Base-by-base conservation (phyloP, 1,139 yeast genomes). In the Pichia sp. region DNA sequence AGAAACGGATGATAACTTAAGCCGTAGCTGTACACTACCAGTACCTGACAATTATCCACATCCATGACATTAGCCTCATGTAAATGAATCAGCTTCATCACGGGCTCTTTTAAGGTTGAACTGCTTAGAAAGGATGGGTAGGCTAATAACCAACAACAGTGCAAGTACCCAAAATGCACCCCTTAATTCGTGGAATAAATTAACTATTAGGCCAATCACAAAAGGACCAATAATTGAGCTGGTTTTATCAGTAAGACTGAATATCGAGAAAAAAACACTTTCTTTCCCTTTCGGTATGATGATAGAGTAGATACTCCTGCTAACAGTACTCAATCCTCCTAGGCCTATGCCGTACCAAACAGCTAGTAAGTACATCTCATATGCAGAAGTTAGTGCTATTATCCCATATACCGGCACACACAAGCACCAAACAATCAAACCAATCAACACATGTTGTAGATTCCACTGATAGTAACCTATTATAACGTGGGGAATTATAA, bases 241-340 rank as follows among this genome's bases (percentile, higher is more conserved):
- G 3, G 90, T 90, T 63, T 85, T 85, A 66, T 85, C 92, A 0
- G 92, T 85, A 45, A 85, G 82, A 38, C 86, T 79, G 67, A 81
- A 85, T 47, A 85, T 70, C 15, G 90, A 84, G 67, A 85, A 85
- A 64, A 85, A 85, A 4, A 84, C 80, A 2, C 85, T 80, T 62
- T 85, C 92, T 61, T 79, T 81, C n/a, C 90, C 90, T 45, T 71
- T 74, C 19, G 92, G 92, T 48, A 85, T 83, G 52, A 85, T 74
- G 62, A 84, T 67, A 36, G 87, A 77, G 66, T 80, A 85, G 3
- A 83, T 72, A 1, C 89, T 81, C 50, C 90, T 74, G 31, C 87
- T 78, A 0, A 83, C 74, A 0, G 90, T 83, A 26, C 85, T 77
- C 19, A 85, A 68, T 0, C 89, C 88, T 29, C 92, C 92, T 40